A percentile compares a stretch with the other conserved stretches of the same genome.
phyloP scores from a whole-genome alignment of 192 early-diverging fungal genomes.

The Coemansia furcata region DNA sequence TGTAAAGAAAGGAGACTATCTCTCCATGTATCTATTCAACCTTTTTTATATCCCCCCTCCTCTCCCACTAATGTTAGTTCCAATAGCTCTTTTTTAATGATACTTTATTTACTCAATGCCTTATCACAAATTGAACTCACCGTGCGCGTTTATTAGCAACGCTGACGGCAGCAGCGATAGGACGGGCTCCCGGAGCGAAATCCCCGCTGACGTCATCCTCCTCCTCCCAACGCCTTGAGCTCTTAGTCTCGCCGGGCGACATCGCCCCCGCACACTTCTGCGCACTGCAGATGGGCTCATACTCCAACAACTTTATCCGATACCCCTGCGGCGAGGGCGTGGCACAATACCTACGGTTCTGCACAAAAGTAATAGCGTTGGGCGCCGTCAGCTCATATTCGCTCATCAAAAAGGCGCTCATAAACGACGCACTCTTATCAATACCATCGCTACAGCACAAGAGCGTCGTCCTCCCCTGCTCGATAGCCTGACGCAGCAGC shows the following conservation, averaged over 20 bases:
- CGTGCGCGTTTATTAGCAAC: constrained; percentile 19
- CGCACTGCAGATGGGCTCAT: constrained; percentile 47
- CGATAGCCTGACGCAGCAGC: constrained; percentile 57
- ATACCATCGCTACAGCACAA: constrained; percentile 81
- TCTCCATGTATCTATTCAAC: not conserved
- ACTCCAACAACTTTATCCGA: constrained; percentile 43
- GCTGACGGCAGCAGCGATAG: constrained; percentile 3
- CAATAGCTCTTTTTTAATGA: not conserved
- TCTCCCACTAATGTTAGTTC: not conserved
- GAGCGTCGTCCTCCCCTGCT: constrained; percentile 54
- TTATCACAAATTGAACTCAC: not conserved
- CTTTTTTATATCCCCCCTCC: too few relatives aligned
- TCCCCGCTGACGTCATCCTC: constrained; percentile 17
- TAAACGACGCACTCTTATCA: constrained; percentile 79
- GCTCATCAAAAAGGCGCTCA: constrained; percentile 89
- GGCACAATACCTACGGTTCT: constrained; percentile 78
- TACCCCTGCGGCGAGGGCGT: constrained; percentile 47
- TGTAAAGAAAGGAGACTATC: not conserved
- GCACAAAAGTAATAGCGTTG: constrained; percentile 78
- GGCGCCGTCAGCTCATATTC: constrained; percentile 61
- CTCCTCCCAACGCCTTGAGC: constrained; percentile 15
- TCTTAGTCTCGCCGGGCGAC: constrained; percentile 5
- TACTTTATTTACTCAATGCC: not conserved
- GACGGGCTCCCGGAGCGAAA: not conserved
- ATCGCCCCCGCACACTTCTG: not conserved